Conservation (phyloP, 2,329 filamentous ascomycete genomes). For the Aureobasidium zeae region DNA sequence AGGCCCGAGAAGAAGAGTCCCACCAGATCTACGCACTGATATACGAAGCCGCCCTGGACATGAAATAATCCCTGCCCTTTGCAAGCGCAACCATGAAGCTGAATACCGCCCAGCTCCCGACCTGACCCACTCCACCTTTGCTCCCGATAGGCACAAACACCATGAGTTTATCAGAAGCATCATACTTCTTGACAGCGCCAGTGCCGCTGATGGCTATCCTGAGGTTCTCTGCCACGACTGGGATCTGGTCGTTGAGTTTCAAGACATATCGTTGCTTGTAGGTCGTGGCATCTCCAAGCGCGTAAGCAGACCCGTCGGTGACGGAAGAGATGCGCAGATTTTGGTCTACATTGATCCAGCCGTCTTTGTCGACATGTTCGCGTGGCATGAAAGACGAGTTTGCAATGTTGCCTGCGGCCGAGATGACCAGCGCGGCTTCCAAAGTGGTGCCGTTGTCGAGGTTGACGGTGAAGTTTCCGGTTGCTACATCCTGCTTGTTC, state of each 20-base stretch:
- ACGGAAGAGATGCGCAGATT: constrained; percentile 11
- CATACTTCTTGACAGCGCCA: constrained; percentile 1
- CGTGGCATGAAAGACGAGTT: constrained; percentile 42
- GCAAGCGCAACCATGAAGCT: constrained; percentile 15
- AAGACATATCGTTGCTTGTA: constrained; percentile 13
- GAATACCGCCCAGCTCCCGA: constrained; percentile 7
- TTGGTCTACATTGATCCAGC: constrained; percentile 13
- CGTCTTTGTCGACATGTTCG: background rate
- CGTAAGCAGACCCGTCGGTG: background rate
- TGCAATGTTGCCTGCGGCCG: constrained; percentile 38
- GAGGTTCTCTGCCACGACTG: constrained; percentile 6
- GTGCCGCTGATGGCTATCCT: background rate
- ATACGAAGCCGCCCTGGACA: constrained; percentile 10
- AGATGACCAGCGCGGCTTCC: constrained; percentile 40
- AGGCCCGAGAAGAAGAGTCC: too few relatives aligned
- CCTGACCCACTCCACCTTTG: constrained; percentile 6
- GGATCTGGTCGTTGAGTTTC: constrained; percentile 15
- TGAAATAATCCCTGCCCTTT: constrained; percentile 14
- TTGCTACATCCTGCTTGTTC: background rate
- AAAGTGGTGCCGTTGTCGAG: constrained; percentile 36
- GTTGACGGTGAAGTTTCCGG: constrained; percentile 19
- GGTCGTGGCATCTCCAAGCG: constrained; percentile 8
- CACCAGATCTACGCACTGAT: background rate
- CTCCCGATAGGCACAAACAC: constrained; percentile 12
- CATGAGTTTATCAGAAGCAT: constrained; percentile 11